Conservation (phyloP, 2,329 filamentous ascomycete species). For the Neoarthrinium moseri region DNA sequence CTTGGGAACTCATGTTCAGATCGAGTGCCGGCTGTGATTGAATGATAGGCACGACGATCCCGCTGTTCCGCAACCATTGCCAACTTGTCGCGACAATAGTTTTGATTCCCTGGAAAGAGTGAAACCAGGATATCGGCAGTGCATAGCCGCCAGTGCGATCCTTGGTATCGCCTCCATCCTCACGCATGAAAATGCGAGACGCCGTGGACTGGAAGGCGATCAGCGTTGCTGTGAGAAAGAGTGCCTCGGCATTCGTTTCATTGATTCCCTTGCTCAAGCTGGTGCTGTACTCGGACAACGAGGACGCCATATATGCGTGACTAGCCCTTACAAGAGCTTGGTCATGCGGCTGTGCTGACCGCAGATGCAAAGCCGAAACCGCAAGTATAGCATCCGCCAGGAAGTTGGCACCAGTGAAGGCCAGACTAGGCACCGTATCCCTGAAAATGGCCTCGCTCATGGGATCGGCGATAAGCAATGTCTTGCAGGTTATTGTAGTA, state of each 20-base stretch:
- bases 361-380: constrained; percentile 62
- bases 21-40: constrained; percentile 63
- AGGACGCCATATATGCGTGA: constrained; percentile 64
- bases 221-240: constrained; percentile 62
- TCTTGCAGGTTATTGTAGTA: constrained; percentile 58
- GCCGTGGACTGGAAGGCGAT: constrained; percentile 68
- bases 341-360: constrained; percentile 56
- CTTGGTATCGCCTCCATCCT: constrained; percentile 42
- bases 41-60: constrained; percentile 59
- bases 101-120: constrained; percentile 67
- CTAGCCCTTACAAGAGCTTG: constrained; percentile 59
- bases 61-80: constrained; percentile 60
- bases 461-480: constrained; percentile 53
- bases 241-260: constrained; percentile 57
- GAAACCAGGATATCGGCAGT: constrained; percentile 64
- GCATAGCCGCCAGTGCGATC: constrained; percentile 46
- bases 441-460: constrained; percentile 58
- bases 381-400: constrained; percentile 64
- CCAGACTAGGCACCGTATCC: constrained; percentile 57
- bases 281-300: constrained; percentile 58
- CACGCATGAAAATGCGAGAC: constrained; percentile 59
- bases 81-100: constrained; percentile 63
- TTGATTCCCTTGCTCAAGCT: constrained; percentile 56
- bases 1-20: constrained; percentile 53
- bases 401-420: constrained; percentile 57